Evolutionary conservation across 306 rosid species (phyloP), one percentile per base, ranked within the genome.

Genomic region (Sindora glabra): DNA sequence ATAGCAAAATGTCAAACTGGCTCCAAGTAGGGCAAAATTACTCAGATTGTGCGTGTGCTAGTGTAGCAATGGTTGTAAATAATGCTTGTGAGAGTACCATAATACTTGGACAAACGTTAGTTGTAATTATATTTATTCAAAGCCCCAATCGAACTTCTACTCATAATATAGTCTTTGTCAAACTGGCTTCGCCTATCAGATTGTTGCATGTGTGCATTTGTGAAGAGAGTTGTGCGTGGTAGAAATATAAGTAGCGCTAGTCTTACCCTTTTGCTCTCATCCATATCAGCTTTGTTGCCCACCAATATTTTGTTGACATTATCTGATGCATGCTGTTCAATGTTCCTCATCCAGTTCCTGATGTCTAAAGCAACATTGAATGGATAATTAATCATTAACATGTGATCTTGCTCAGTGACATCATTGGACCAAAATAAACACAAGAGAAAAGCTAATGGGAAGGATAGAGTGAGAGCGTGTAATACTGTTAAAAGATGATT

Each of bases 261-360:
- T 9, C 1, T 25, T 71, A 64, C 76, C 71, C 66, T 47, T 47
- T 64, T 71, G 48, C 76, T 64, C 24, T 56, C 76, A 56, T 55
- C 76, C 71, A 71, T 47, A 60, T 71, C 76, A 37, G 70, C 65
- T 63, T 62, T 71, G 70, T 71, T 71, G 6, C 76, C 76, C 36
- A 63, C 71, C 44, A 71, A 56, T 36, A 63, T 71, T 63, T 56
- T 71, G 71, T 71, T 64, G 9, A 71, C 76, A 38, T 71, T 71
- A 40, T 63, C 71, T 11, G 58, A 51, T 1, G 58, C 58, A 47
- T 71, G 70, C 53, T 71, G 59, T 40, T 71, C 76, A 18, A 54
- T 71, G 65, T 71, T 71, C 65, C 64, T 22, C 5, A 71, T 62
- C 76, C 76, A 71, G 59, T 71, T 71, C 65, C 59, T 62, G 38